Conservation (phyloP, 2,329 filamentous ascomycete species). For the Colletotrichum sp. region DNA sequence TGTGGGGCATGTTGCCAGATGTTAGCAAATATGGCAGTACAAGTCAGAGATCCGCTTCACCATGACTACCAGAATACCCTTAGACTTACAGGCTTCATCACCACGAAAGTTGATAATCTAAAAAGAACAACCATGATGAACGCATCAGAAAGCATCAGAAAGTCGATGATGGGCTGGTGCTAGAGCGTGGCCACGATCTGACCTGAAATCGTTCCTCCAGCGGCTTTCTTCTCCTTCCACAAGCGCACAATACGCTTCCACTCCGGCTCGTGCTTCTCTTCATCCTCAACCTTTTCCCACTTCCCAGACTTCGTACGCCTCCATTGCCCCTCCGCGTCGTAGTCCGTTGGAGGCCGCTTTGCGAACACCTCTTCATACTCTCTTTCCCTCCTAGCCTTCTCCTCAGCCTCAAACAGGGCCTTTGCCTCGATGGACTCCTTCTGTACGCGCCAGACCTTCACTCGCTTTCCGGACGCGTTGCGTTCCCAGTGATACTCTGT, state of each 20-base stretch:
- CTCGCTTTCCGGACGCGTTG: not conserved
- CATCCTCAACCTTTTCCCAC: not conserved
- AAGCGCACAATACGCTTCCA: not conserved
- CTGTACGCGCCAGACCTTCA: not conserved
- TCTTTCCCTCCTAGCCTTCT: not conserved
- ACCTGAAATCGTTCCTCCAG: not conserved
- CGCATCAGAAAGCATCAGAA: not conserved
- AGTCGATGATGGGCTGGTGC: not conserved
- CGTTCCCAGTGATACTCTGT: not conserved
- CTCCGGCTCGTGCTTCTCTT: not conserved
- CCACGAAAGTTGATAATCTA: too few relatives aligned
- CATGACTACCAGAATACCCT: accelerated
- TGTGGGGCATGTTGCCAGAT: too few relatives aligned
- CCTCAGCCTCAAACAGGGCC: not conserved
- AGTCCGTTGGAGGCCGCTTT: not conserved
- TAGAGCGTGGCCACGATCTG: not conserved
- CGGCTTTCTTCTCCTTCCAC: not conserved
- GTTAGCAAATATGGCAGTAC: too few relatives aligned
- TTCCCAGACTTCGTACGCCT: not conserved
- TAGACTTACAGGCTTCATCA: too few relatives aligned
- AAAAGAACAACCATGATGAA: too few relatives aligned
- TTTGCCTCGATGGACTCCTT: not conserved
- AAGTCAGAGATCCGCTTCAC: too few relatives aligned
- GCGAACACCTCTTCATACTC: not conserved
- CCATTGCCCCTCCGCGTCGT: not conserved